phyloP scores from a whole-genome alignment of 2,329 filamentous ascomycete genomes.

The Xylaria sp. region DNA sequence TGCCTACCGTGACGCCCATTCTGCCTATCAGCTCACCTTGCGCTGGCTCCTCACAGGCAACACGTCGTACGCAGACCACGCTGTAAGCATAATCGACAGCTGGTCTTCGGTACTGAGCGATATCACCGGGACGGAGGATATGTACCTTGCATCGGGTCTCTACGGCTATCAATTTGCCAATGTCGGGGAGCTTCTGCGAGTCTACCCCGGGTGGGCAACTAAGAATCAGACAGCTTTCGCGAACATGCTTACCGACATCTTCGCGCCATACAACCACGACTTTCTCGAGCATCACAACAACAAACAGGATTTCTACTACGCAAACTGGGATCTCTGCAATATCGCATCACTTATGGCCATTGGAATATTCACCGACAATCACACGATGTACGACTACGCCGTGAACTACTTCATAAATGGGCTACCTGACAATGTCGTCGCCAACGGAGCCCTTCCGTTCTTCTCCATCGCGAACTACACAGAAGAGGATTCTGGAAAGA shows the following conservation, averaged over 20 bases:
- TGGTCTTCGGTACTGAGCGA: constrained; percentile 45
- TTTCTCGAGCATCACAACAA: constrained; percentile 48
- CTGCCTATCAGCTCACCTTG: constrained; percentile 48
- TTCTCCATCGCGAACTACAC: constrained; percentile 2
- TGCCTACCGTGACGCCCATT: constrained; percentile 44
- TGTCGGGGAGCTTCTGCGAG: constrained; percentile 49
- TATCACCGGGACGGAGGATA: constrained; percentile 45
- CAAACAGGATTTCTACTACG: constrained; percentile 42
- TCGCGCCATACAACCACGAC: constrained; percentile 46
- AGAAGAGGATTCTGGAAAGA: not conserved
- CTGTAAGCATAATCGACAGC: constrained; percentile 45
- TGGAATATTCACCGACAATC: constrained; percentile 50
- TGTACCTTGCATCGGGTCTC: constrained; percentile 48
- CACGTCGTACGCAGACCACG: constrained; percentile 45
- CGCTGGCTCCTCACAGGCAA: constrained; percentile 49
- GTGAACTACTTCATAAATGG: constrained; percentile 49
- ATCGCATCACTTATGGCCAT: constrained; percentile 49
- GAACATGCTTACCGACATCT: constrained; percentile 45
- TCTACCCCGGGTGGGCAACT: constrained; percentile 41
- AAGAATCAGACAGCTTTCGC: constrained; percentile 29
- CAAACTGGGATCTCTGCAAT: constrained; percentile 54
- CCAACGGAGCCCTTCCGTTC: not conserved
- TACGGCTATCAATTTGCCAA: constrained; percentile 57
- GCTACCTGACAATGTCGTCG: constrained; percentile 45
- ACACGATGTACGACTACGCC: constrained; percentile 47